These are phyloP conservation scores for Saccharomyces paradoxus DNA, from an alignment of 805 yeast genomes.

Conservation along the genomic window DNA sequence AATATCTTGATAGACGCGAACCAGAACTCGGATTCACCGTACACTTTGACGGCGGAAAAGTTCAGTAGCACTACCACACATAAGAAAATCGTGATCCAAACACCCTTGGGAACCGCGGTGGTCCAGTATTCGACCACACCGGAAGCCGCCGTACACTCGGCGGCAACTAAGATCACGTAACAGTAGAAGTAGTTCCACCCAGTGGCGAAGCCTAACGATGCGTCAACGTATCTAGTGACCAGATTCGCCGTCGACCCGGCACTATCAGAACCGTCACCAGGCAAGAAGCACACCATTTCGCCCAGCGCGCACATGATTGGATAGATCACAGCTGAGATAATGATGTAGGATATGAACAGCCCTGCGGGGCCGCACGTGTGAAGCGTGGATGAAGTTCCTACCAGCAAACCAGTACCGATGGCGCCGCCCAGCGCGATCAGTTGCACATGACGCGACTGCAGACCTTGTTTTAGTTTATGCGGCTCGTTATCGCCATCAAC, in stretches of 20 bases:
- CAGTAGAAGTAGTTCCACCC: slow-evolving; percentile 50
- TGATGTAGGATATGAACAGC: slow-evolving; percentile 50
- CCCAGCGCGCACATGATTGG: slow-evolving; percentile 58
- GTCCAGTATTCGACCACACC: slow-evolving; percentile 57
- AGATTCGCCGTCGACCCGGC: slow-evolving; percentile 52
- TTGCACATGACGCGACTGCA: slow-evolving; percentile 60
- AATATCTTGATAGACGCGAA: slow-evolving; percentile 39
- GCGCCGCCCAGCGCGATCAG: slow-evolving; percentile 79
- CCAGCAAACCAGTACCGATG: slow-evolving; percentile 77
- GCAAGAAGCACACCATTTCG: slow-evolving; percentile 58
- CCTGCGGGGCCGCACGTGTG: slow-evolving; percentile 68
- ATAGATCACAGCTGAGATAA: slow-evolving; percentile 57
- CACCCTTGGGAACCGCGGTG: slow-evolving; percentile 45
- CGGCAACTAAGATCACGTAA: slow-evolving; percentile 44
- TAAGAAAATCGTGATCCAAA: slow-evolving; percentile 51
- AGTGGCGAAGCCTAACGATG: slow-evolving; percentile 52
- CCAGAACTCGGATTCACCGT: slow-evolving; percentile 35
- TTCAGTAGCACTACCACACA: slow-evolving; percentile 40
- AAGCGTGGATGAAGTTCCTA: slow-evolving; percentile 61
- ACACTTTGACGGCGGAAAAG: slow-evolving; percentile 44
- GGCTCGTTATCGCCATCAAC: slow-evolving; percentile 4
- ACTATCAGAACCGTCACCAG: slow-evolving; percentile 41
- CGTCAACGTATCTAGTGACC: slow-evolving; percentile 51
- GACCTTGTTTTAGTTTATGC: slow-evolving; percentile 16
- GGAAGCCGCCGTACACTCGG: slow-evolving; percentile 60